These are phyloP conservation scores for Ambrosia trifida DNA, from an alignment of 129 eudicot species.

Conservation along the genomic window DNA sequence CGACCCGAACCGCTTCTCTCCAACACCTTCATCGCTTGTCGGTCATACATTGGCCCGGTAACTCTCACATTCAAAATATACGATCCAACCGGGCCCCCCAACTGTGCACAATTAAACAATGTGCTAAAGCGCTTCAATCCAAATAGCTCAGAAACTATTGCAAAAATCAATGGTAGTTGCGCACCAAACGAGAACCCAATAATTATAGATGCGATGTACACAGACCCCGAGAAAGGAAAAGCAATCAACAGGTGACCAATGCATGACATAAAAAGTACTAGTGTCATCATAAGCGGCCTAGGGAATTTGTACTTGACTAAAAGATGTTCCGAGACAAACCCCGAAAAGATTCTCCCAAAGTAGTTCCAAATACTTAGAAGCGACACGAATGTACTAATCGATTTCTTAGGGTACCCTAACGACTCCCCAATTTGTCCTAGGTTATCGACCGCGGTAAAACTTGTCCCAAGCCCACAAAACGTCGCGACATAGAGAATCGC, in stretches of 20 bases:
- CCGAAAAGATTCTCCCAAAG: constrained; percentile 74
- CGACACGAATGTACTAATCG: constrained; percentile 68
- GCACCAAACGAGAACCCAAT: constrained; percentile 91
- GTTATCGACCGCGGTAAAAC: constrained; percentile 79
- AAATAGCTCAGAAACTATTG: constrained; percentile 81
- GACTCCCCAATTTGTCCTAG: constrained; percentile 87
- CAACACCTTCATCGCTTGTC: constrained; percentile 62
- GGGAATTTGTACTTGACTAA: constrained; percentile 59
- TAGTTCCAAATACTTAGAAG: constrained; percentile 88
- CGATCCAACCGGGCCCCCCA: constrained; percentile 83
- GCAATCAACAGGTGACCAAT: constrained; percentile 66
- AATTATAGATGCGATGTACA: constrained; percentile 64
- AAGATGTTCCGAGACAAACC: constrained; percentile 66
- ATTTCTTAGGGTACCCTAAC: constrained; percentile 65
- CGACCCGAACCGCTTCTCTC: constrained; percentile 47
- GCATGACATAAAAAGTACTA: constrained; percentile 52
- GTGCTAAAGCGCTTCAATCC: constrained; percentile 75
- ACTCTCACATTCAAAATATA: constrained; percentile 76
- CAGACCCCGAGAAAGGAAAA: constrained; percentile 63
- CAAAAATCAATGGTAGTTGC: constrained; percentile 58
- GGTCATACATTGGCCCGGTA: constrained; percentile 67
- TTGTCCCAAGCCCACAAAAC: constrained; percentile 77
- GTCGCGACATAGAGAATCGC: constrained; percentile 55
- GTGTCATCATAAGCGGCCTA: constrained; percentile 73
- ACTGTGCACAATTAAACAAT: constrained; percentile 70